Evolutionary conservation across 2,329 filamentous ascomycete species (phyloP).

Genomic region (Aspergillus fijiensis): DNA sequence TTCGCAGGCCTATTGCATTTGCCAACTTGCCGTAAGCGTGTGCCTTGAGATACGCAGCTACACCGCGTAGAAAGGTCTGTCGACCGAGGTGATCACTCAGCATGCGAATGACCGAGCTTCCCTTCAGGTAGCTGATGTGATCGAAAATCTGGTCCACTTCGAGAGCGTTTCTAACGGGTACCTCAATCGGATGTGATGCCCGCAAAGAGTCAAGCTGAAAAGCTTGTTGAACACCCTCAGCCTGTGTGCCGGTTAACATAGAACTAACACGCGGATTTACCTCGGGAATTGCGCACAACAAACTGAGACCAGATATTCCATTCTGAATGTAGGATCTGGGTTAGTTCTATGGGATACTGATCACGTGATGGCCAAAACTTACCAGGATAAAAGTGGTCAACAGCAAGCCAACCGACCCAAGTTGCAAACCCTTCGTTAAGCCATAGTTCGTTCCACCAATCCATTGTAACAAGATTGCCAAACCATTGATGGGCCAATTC

Average conservation of each 20-base stretch:
- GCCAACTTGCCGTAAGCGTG: constrained; percentile 70
- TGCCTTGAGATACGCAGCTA: constrained; percentile 82
- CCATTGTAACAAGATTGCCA: constrained; percentile 92
- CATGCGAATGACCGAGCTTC: constrained; percentile 96
- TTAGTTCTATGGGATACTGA: not conserved
- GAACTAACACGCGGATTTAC: constrained; percentile 45
- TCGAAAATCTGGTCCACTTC: constrained; percentile 99
- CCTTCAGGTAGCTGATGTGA: constrained; percentile 93
- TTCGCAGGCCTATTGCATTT: not conserved
- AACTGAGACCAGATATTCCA: constrained; percentile 99
- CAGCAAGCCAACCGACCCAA: constrained; percentile 94
- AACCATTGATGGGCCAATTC: constrained; percentile 97
- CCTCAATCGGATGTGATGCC: constrained; percentile 92
- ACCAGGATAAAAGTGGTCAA: constrained; percentile 84
- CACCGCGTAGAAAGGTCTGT: constrained; percentile 85
- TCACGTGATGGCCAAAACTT: constrained; percentile 20
- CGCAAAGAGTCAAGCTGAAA: constrained; percentile 87
- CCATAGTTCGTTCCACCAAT: constrained; percentile 95
- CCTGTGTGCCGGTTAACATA: constrained; percentile 51
- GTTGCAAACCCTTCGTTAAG: constrained; percentile 96
- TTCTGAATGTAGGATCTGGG: constrained; percentile 51
- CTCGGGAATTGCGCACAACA: constrained; percentile 65
- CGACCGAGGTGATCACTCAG: constrained; percentile 84
- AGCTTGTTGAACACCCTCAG: constrained; percentile 88
- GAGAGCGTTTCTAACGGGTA: constrained; percentile 86